Conservation (phyloP, 192 early-diverging fungal species). For the Entomortierella lignicola region DNA sequence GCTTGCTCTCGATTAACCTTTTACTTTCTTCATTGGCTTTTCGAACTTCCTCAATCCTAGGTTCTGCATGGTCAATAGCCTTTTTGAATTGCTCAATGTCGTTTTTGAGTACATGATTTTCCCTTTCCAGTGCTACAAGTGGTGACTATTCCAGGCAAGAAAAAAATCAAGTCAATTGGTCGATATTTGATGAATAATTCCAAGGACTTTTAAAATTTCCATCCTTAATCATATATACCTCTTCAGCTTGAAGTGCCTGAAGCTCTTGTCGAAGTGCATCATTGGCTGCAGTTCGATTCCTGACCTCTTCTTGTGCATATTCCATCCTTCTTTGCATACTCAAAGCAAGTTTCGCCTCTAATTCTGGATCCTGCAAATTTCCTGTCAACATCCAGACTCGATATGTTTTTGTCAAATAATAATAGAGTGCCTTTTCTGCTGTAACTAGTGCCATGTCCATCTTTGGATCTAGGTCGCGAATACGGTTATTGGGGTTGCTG, state of each 20-base stretch:
- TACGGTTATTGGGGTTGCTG: conserved; percentile 5
- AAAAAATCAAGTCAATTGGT: neutral
- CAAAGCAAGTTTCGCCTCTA: conserved; percentile 53
- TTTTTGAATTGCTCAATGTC: conserved; percentile 67
- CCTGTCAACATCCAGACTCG: conserved; percentile 63
- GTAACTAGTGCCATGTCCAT: conserved; percentile 41
- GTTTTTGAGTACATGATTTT: conserved; percentile 47
- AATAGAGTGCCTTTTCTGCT: conserved; percentile 67
- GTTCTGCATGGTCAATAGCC: conserved; percentile 23
- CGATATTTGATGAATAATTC: no score
- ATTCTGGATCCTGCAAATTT: conserved; percentile 65
- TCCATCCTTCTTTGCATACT: conserved; percentile 66
- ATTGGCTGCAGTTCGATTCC: conserved; percentile 51
- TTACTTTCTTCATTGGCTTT: conserved; percentile 29
- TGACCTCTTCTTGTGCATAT: conserved; percentile 52
- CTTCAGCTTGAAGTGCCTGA: conserved; percentile 32
- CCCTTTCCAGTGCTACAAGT: conserved; percentile 56
- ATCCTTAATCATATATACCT: conserved; percentile 21
- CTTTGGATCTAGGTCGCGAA: conserved; percentile 31
- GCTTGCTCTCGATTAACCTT: conserved; percentile 1
- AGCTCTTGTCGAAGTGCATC: conserved; percentile 59
- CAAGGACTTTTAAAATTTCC: no score
- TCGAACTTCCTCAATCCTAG: conserved; percentile 30
- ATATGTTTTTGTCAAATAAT: conserved; percentile 68
- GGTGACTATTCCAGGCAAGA: conserved; percentile 58